Evolutionary conservation across 2,329 filamentous ascomycete genomes (phyloP), one percentile per base, ranked within the genome.

Genomic region (Penicillium sp.): DNA sequence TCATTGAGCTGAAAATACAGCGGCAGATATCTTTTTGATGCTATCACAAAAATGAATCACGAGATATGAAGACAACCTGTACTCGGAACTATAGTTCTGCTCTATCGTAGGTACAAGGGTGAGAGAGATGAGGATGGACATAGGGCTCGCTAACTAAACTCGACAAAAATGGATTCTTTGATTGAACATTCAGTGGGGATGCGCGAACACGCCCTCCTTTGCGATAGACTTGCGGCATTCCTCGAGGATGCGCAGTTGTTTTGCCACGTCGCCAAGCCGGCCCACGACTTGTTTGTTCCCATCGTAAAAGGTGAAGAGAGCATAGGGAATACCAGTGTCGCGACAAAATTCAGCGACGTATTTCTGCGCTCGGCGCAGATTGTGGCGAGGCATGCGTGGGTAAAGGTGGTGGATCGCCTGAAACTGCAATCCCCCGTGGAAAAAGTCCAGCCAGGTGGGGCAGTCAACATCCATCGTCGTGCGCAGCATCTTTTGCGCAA

Each of bases 381-480:
- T 95, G 67, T 95, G 89, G 37, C 89, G 78, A 8, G 90, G 90
- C 52, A 95, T 82, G 9, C 89, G 80, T 1, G 89, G 89, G 64
- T 84, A 95, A 24, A 95, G 73, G 64, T 95, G 89, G 63, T 95
- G 89, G 44, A 95, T 84, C 6, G 85, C 88, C 68, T 95, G 89
- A 68, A 95, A 95, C 66, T 95, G 90, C 52, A 95, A 73, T 4
- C 89, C 90, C 24, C 89, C 89, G 59, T 95, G 89, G 67, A 95
- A 80, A 64, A 90, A 95, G 64, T 95, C 89, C 9, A 95, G 76
- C 89, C 90, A 95, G 9, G 79, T 76, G 0, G 89, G 88, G 63
- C 89, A 95, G 64, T 93, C 88, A 24, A 95, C 83, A 55, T 95
- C 89, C 89, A 95, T 95, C 9, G 90, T 95, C 1, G 90, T 95